phyloP scores from a whole-genome alignment of 2,329 filamentous ascomycete species.

The Hypoxylon sp. region DNA sequence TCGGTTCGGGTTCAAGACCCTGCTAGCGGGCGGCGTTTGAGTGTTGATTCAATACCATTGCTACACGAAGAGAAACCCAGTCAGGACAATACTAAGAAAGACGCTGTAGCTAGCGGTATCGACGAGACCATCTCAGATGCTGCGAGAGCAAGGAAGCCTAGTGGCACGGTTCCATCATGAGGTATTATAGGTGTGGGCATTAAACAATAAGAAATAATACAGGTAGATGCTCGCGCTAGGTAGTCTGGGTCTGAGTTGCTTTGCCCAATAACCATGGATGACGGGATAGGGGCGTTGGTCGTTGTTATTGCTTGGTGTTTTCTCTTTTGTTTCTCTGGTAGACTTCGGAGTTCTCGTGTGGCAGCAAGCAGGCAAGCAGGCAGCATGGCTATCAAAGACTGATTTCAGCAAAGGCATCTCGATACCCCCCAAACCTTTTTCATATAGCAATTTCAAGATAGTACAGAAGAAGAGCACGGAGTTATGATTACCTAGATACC shows the following conservation, averaged over 20 bases:
- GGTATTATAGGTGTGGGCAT: background rate
- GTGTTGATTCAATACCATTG: conserved; percentile 66
- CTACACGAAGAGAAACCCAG: conserved; percentile 57
- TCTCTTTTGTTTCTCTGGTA: too few relatives aligned
- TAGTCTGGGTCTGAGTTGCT: too few relatives aligned
- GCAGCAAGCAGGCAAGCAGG: background rate
- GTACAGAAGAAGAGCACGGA: conserved; percentile 16
- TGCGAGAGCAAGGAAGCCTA: conserved; percentile 57
- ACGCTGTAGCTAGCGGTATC: conserved; percentile 51
- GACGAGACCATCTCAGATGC: conserved; percentile 57
- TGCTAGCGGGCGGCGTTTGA: conserved; percentile 39
- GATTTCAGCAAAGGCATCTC: conserved; percentile 28
- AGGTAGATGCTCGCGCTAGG: too few relatives aligned
- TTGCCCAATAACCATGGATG: too few relatives aligned
- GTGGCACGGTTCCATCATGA: conserved; percentile 27
- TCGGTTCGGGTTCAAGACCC: conserved; percentile 41
- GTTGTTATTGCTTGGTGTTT: background rate
- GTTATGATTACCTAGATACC: too few relatives aligned
- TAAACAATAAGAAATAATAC: too few relatives aligned
- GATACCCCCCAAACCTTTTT: conserved; percentile 35
- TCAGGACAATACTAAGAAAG: conserved; percentile 6
- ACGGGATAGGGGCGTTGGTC: too few relatives aligned
- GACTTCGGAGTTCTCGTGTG: conserved; percentile 15
- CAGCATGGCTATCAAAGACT: conserved; percentile 23
- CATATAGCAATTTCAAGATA: conserved; percentile 19